Conservation (phyloP, 2,329 filamentous ascomycete species). For the Albifimbria verrucaria region DNA sequence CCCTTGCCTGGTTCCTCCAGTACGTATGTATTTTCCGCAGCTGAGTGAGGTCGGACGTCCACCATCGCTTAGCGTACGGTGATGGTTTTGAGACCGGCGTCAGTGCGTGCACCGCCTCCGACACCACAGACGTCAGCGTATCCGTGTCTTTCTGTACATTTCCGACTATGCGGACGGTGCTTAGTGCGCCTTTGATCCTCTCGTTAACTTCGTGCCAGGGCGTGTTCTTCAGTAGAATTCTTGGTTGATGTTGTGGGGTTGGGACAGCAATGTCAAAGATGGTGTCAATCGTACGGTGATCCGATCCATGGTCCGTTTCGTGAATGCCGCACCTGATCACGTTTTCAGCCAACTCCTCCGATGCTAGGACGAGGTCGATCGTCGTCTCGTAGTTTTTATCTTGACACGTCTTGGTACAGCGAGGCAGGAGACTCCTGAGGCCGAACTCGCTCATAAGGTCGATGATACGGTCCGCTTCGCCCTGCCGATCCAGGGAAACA, state of each 20-base stretch:
- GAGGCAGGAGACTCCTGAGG: not conserved
- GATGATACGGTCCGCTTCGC: constrained; percentile 22
- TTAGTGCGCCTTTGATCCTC: not conserved
- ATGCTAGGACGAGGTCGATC: not conserved
- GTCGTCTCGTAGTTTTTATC: not conserved
- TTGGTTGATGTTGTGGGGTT: not conserved
- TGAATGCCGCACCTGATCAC: not conserved
- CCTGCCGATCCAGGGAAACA: constrained; percentile 18
- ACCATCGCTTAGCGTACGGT: constrained; percentile 9
- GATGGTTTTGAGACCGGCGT: constrained; percentile 7
- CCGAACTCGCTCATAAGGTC: constrained; percentile 2
- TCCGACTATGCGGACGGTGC: not conserved
- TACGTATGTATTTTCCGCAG: constrained; percentile 2
- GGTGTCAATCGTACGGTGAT: not conserved
- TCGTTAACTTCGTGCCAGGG: constrained; percentile 4
- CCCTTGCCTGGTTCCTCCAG: not conserved
- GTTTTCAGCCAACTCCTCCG: not conserved
- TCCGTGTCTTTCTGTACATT: constrained; percentile 8
- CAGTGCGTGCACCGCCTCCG: constrained; percentile 9
- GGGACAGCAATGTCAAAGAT: not conserved
- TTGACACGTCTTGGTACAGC: not conserved
- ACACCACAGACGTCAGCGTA: constrained; percentile 6
- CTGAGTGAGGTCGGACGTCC: constrained; percentile 7
- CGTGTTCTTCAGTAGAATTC: constrained; percentile 1
- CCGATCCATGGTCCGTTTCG: not conserved